Evolutionary conservation across 768 basidiomycete species (phyloP).

Genomic region (Trametes gibbosa): DNA sequence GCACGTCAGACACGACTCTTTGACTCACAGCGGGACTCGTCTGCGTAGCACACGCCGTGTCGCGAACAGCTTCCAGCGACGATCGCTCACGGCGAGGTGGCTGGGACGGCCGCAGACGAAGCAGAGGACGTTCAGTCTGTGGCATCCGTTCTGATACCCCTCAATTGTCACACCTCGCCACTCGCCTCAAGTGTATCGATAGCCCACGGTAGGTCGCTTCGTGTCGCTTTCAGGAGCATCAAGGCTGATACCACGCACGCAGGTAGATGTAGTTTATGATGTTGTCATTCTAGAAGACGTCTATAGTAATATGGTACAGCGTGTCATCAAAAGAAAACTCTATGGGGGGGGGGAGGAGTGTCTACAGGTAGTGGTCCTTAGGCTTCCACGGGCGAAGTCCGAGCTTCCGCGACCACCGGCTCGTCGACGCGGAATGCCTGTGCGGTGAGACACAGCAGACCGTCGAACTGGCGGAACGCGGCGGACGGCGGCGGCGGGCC

Average conservation of each 20-base stretch:
- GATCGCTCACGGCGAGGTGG: neutral
- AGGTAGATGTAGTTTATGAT: neutral
- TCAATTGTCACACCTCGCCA: neutral
- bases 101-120: neutral
- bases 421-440: neutral
- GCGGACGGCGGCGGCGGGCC: slow-evolving; percentile 1
- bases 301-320: neutral
- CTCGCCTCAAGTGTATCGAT: neutral
- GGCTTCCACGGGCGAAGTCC: neutral
- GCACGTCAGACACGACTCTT: no score
- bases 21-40: neutral
- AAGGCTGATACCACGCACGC: neutral
- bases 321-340: no score
- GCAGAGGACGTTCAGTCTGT: slow-evolving; percentile 6
- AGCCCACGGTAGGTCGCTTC: neutral
- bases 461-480: slow-evolving; percentile 4
- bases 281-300: neutral
- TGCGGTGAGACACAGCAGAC: neutral
- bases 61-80: neutral
- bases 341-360: no score
- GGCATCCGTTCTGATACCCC: slow-evolving; percentile 14
- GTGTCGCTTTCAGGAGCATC: neutral
- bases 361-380: no score
- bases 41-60: neutral
- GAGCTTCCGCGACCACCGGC: neutral